These are phyloP conservation scores for Capsicum baccatum DNA, from an alignment of 257 asterid genomes.

Conservation along the genomic window DNA sequence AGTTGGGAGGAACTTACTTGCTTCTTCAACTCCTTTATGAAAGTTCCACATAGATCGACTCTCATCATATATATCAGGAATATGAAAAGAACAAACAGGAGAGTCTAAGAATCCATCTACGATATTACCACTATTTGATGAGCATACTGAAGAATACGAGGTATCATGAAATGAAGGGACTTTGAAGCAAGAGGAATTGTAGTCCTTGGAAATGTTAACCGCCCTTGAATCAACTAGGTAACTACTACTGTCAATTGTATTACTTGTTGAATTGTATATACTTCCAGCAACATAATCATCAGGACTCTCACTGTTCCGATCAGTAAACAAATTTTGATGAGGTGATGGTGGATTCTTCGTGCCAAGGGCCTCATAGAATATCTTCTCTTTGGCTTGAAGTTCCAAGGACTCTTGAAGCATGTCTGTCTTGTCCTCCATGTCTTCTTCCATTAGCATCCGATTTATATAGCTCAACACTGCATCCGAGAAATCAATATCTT, in stretches of 20 bases:
- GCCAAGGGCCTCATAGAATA: slow-evolving; percentile 57
- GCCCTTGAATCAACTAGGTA: slow-evolving; percentile 39
- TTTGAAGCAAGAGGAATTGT: slow-evolving; percentile 29
- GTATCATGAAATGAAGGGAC: slow-evolving; percentile 29
- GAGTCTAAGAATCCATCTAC: slow-evolving; percentile 56
- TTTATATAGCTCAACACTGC: slow-evolving; percentile 50
- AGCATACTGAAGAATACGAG: slow-evolving; percentile 37
- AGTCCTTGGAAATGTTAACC: slow-evolving; percentile 36
- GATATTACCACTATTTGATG: slow-evolving; percentile 46
- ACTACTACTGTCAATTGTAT: slow-evolving; percentile 32
- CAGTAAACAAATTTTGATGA: not conserved
- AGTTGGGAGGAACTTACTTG: slow-evolving; percentile 53
- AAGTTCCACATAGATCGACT: slow-evolving; percentile 54
- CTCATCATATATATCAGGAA: slow-evolving; percentile 44
- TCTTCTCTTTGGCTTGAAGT: slow-evolving; percentile 54
- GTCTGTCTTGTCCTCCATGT: slow-evolving; percentile 54
- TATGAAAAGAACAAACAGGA: slow-evolving; percentile 52
- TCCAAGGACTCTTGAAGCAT: slow-evolving; percentile 62
- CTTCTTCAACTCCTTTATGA: slow-evolving; percentile 59
- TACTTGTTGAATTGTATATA: slow-evolving; percentile 30
- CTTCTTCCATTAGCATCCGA: slow-evolving; percentile 57
- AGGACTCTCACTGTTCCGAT: slow-evolving; percentile 27
- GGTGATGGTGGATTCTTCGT: slow-evolving; percentile 52
- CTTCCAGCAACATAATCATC: slow-evolving; percentile 27
- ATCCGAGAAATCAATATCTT: slow-evolving; percentile 53